Percentiles rank a stretch among this genome's conserved stretches.
These are phyloP conservation scores for Trichoderma polysporum DNA, from an alignment of 2,329 filamentous ascomycete genomes.

Conservation along the genomic window DNA sequence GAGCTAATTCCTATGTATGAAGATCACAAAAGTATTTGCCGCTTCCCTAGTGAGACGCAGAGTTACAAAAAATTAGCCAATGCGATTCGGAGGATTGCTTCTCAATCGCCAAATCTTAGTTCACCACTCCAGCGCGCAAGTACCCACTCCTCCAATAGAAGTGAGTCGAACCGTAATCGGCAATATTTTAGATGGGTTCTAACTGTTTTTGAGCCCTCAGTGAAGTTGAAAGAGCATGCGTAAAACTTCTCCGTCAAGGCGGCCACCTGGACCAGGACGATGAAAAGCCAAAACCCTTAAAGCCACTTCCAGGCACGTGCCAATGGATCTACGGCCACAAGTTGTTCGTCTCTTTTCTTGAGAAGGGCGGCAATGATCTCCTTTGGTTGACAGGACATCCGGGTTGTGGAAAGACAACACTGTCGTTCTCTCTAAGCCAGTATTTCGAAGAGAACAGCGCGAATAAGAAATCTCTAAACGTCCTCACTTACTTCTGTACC, in stretches of 20 bases:
- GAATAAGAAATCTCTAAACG: constrained; percentile 21
- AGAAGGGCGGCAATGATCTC: constrained; percentile 29
- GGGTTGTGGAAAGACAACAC: constrained; percentile 40
- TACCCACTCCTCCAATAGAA: background rate
- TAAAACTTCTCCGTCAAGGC: constrained; percentile 35
- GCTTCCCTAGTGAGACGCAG: constrained; percentile 26
- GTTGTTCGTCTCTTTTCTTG: constrained; percentile 33
- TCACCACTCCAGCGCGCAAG: no score
- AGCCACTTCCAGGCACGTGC: constrained; percentile 37
- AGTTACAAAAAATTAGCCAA: constrained; percentile 25
- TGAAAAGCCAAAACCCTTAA: constrained; percentile 32
- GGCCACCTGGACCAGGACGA: no score
- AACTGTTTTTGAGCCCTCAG: constrained; percentile 31
- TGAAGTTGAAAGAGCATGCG: constrained; percentile 34
- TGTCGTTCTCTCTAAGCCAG: constrained; percentile 36
- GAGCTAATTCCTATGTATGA: constrained; percentile 27
- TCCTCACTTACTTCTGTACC: constrained; percentile 38
- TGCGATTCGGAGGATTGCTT: constrained; percentile 25
- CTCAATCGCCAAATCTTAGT: background rate
- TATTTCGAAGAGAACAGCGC: constrained; percentile 27
- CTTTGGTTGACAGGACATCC: constrained; percentile 40
- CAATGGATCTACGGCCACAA: constrained; percentile 36
- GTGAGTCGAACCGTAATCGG: background rate
- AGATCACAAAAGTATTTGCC: constrained; percentile 30
- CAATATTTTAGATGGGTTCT: background rate